Percentiles rank a stretch among this genome's conserved stretches.
phyloP scores from a whole-genome alignment of 2,329 filamentous ascomycete species.

The Helotiales sp. region DNA sequence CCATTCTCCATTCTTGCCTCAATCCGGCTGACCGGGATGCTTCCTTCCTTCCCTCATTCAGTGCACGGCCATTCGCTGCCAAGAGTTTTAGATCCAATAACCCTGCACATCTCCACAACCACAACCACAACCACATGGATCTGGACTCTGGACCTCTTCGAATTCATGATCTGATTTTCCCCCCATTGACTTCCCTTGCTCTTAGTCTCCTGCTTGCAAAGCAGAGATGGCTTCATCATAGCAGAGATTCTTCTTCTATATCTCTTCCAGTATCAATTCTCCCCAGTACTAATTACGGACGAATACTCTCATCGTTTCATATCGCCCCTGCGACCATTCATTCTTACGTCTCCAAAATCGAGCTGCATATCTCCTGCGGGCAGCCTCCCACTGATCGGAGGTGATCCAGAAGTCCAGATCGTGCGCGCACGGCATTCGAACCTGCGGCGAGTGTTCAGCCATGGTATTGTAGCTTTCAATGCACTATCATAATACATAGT shows the following conservation, averaged over 20 bases:
- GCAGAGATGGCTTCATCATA: not conserved
- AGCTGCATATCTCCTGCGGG: not conserved
- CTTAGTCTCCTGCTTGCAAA: not conserved
- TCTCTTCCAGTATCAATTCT: not conserved
- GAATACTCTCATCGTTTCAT: not conserved
- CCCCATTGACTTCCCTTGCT: not conserved
- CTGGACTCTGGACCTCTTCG: not conserved
- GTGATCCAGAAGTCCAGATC: not conserved
- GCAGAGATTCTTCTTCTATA: not conserved
- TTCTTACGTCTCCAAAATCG: not conserved
- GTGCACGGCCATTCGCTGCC: not conserved
- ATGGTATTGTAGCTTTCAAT: not conserved
- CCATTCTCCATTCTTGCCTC: no score
- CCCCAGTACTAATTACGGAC: not conserved
- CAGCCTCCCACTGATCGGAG: not conserved
- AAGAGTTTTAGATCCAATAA: not conserved
- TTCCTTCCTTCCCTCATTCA: no score
- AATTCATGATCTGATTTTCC: not conserved
- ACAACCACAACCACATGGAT: not conserved
- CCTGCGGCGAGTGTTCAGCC: not conserved
- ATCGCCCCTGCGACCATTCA: slow-evolving; percentile 2
- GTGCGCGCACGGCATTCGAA: not conserved
- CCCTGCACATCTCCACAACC: not conserved
- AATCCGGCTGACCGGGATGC: no score
- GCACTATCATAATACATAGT: not conserved